phyloP scores from a whole-genome alignment of 148 eudicot species.

The Arbutus unedo region DNA sequence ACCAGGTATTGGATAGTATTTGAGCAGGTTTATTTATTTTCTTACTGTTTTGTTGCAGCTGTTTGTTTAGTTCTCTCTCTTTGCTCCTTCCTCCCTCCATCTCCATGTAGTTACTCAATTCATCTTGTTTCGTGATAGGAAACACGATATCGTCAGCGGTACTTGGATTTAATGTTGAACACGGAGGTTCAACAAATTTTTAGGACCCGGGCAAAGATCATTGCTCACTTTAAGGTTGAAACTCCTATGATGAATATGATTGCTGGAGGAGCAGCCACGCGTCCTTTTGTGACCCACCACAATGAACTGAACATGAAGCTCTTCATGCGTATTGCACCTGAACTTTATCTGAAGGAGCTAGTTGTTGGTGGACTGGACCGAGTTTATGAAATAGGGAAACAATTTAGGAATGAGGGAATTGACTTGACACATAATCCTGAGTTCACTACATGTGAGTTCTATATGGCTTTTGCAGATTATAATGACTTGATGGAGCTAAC shows the following conservation, averaged over 20 bases:
- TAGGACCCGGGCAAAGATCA: slow-evolving; percentile 61
- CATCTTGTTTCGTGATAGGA: slow-evolving; percentile 38
- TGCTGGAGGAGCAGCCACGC: slow-evolving; percentile 99
- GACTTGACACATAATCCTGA: slow-evolving; percentile 98
- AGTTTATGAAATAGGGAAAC: slow-evolving; percentile 95
- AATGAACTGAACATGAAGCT: slow-evolving; percentile 87
- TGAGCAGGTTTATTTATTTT: too few relatives aligned
- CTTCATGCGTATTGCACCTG: slow-evolving; percentile 96
- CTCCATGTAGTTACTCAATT: background rate
- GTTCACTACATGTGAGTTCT: slow-evolving; percentile 95
- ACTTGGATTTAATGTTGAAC: slow-evolving; percentile 88
- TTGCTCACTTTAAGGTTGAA: slow-evolving; percentile 73
- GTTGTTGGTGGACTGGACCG: slow-evolving; percentile 94
- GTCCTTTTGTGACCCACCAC: slow-evolving; percentile 93
- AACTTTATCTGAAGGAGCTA: slow-evolving; percentile 88
- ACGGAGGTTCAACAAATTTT: slow-evolving; percentile 76
- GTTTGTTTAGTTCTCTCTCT: too few relatives aligned
- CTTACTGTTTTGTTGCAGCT: too few relatives aligned
- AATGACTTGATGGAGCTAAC: slow-evolving; percentile 90
- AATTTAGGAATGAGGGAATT: slow-evolving; percentile 93
- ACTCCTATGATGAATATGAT: slow-evolving; percentile 99
- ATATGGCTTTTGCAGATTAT: slow-evolving; percentile 96
- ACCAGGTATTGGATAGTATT: slow-evolving; percentile 54
- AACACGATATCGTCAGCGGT: slow-evolving; percentile 93
- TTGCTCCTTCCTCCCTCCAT: background rate